phyloP scores from a whole-genome alignment of 75 land plant species.

The Sequoiadendron giganteum region DNA sequence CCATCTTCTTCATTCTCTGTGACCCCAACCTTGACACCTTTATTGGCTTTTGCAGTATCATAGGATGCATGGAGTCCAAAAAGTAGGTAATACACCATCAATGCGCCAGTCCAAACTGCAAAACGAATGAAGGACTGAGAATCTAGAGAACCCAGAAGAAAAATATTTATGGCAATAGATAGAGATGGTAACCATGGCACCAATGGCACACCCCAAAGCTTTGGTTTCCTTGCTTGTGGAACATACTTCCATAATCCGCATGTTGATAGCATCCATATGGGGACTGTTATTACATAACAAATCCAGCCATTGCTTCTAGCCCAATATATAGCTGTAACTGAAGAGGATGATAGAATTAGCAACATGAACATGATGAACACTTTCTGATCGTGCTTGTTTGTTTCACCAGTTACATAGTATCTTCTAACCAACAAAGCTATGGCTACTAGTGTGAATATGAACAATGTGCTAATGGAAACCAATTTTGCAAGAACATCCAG shows the following conservation, averaged over 20 bases:
- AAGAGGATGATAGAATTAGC: constrained; percentile 45
- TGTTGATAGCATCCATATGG: constrained; percentile 64
- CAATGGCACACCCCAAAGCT: constrained; percentile 71
- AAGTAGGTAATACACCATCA: constrained; percentile 57
- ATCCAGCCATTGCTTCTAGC: constrained; percentile 50
- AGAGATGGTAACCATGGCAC: constrained; percentile 83
- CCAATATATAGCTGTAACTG: constrained; percentile 66
- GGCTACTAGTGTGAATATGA: constrained; percentile 84
- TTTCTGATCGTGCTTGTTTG: constrained; percentile 18
- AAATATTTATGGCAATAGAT: constrained; percentile 80
- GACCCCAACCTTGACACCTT: background rate
- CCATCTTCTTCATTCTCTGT: background rate
- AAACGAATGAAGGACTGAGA: constrained; percentile 71
- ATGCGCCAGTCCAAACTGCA: constrained; percentile 56
- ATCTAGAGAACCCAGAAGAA: constrained; percentile 77
- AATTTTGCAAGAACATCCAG: constrained; percentile 61
- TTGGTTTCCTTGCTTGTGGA: constrained; percentile 52
- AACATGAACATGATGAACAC: constrained; percentile 38
- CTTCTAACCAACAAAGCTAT: constrained; percentile 46
- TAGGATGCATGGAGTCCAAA: constrained; percentile 82
- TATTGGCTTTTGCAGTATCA: constrained; percentile 58
- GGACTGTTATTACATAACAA: constrained; percentile 41
- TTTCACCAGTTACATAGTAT: constrained; percentile 55
- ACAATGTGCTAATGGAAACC: constrained; percentile 70
- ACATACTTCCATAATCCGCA: constrained; percentile 30